Percentiles rank a stretch among this genome's conserved stretches.
These are phyloP conservation scores for Bassia scoparia DNA, from an alignment of 148 eudicot genomes.

Conservation along the genomic window DNA sequence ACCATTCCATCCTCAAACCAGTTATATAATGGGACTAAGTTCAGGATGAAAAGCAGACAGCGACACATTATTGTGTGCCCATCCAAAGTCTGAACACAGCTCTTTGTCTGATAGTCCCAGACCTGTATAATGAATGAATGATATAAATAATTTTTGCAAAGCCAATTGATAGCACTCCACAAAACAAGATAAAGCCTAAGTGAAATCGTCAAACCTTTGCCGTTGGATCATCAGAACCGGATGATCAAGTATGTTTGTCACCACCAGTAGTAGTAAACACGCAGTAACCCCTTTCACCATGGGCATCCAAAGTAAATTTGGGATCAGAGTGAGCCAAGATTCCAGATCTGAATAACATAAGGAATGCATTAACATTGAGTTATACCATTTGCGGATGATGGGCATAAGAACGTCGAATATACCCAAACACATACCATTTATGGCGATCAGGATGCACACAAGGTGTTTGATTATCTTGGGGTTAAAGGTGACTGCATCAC, in stretches of 20 bases:
- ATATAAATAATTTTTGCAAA: background rate
- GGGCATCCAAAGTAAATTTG: constrained; percentile 83
- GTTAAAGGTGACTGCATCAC: constrained; percentile 94
- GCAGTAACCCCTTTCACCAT: constrained; percentile 80
- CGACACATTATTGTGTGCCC: constrained; percentile 92
- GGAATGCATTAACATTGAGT: background rate
- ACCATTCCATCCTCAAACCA: constrained; percentile 92
- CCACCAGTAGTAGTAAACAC: constrained; percentile 93
- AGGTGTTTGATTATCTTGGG: constrained; percentile 90
- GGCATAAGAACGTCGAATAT: background rate
- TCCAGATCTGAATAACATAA: constrained; percentile 64
- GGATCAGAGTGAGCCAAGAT: constrained; percentile 93
- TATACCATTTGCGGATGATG: background rate
- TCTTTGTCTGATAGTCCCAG: constrained; percentile 91
- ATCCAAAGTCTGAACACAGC: constrained; percentile 87
- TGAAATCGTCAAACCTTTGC: constrained; percentile 54
- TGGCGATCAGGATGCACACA: constrained; percentile 93
- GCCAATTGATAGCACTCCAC: background rate
- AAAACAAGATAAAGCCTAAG: background rate
- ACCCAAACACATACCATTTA: constrained; percentile 53
- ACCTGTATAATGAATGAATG: constrained; percentile 44
- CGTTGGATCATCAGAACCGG: constrained; percentile 95
- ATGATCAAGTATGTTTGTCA: constrained; percentile 75
- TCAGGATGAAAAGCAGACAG: constrained; percentile 90
- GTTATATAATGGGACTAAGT: constrained; percentile 85